Conservation (phyloP, 495 filamentous ascomycete species). For the Penicillium roqueforti region DNA sequence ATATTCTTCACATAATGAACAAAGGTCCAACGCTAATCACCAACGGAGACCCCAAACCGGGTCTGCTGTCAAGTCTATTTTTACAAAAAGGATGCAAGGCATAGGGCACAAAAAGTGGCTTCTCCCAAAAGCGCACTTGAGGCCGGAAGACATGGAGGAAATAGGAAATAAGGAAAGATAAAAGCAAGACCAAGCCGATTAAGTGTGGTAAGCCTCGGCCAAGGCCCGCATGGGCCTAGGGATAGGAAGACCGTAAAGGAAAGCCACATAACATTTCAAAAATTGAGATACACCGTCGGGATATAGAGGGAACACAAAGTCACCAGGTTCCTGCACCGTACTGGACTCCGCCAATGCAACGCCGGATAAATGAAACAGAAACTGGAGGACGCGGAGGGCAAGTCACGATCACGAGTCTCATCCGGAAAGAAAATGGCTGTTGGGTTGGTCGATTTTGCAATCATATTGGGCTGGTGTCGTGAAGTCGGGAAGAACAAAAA, state of each 20-base stretch:
- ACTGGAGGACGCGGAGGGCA: slow-evolving; percentile 25
- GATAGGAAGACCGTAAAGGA: slow-evolving; percentile 5
- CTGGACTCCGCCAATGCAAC: slow-evolving; percentile 33
- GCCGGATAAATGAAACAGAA: slow-evolving; percentile 31
- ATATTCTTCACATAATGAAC: slow-evolving; percentile 42
- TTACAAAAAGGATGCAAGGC: slow-evolving; percentile 39
- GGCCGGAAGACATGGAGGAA: slow-evolving; percentile 15
- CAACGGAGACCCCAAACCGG: slow-evolving; percentile 30
- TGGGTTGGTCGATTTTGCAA: slow-evolving; percentile 17
- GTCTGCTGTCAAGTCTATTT: slow-evolving; percentile 41
- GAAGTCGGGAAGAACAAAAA: slow-evolving; percentile 12
- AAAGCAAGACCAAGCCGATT: slow-evolving; percentile 11
- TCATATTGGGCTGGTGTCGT: slow-evolving; percentile 21
- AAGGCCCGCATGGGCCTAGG: slow-evolving; percentile 3
- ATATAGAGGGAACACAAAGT: slow-evolving; percentile 26
- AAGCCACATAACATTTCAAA: slow-evolving; percentile 9
- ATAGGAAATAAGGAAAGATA: slow-evolving; percentile 15
- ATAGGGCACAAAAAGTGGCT: slow-evolving; percentile 14
- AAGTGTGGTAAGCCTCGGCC: slow-evolving; percentile 1
- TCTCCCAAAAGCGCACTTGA: slow-evolving; percentile 15
- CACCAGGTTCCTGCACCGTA: slow-evolving; percentile 26
- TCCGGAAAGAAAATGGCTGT: slow-evolving; percentile 16
- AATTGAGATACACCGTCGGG: slow-evolving; percentile 13
- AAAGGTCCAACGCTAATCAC: slow-evolving; percentile 40
- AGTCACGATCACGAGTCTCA: slow-evolving; percentile 26